A percentile compares a stretch with the other conserved stretches of the same genome.
Conservation (phyloP, 192 early-diverging fungal genomes). For the Coemansia interrupta region DNA sequence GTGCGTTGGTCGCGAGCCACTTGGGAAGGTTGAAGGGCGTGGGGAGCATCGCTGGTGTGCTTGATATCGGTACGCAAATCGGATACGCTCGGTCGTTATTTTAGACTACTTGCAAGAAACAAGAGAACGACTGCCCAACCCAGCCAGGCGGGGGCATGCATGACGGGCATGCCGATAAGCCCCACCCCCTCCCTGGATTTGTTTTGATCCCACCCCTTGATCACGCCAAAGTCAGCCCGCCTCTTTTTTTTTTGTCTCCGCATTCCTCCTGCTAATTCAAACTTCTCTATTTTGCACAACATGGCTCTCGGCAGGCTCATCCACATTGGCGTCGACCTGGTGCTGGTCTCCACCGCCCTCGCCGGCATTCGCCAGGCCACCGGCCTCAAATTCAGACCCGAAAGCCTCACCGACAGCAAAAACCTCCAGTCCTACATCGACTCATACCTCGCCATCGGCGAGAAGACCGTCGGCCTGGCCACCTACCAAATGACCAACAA, state of each 20-base stretch:
- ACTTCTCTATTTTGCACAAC: not conserved
- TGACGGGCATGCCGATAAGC: not conserved
- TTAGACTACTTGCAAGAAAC: too few species aligned
- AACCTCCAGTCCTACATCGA: conserved; percentile 32
- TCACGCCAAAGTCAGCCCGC: too few species aligned
- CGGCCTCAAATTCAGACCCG: conserved; percentile 31
- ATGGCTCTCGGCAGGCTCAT: conserved; percentile 34
- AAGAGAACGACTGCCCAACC: too few species aligned
- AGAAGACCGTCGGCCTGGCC: conserved; percentile 30
- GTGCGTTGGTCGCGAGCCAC: conserved; percentile 80
- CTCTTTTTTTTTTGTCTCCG: too few species aligned
- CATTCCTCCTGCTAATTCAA: not conserved
- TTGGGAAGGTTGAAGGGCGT: conserved; percentile 84
- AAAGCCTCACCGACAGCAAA: conserved; percentile 31
- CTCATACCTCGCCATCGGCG: conserved; percentile 31
- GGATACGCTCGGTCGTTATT: not conserved
- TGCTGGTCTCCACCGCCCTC: conserved; percentile 37
- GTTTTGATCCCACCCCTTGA: too few species aligned
- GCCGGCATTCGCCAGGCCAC: conserved; percentile 45
- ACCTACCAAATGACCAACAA: conserved; percentile 20
- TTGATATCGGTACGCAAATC: not conserved
- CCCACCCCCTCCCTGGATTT: too few species aligned
- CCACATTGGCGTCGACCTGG: conserved; percentile 43
- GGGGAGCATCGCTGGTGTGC: conserved; percentile 43
- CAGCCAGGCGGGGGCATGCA: not conserved